Conservation (phyloP, 176 grass and related monocot genomes). For the Zoysia japonica region DNA sequence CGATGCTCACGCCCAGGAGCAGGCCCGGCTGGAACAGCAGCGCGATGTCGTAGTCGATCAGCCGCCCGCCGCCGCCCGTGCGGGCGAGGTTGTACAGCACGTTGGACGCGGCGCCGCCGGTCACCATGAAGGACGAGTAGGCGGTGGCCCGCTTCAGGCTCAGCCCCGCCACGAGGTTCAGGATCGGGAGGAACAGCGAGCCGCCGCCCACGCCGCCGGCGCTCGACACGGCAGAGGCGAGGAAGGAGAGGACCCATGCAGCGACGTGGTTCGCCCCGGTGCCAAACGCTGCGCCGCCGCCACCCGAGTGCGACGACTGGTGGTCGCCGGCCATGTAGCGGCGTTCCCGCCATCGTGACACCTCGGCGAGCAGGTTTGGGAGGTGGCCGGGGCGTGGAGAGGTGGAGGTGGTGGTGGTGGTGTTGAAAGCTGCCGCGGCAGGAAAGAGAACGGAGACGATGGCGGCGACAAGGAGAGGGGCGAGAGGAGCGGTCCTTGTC, state of each 20-base stretch:
- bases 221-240: slow-evolving; percentile 66
- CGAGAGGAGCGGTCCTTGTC: slow-evolving; percentile 15
- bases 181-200: slow-evolving; percentile 79
- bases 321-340: slow-evolving; percentile 12
- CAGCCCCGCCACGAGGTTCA: slow-evolving; percentile 60
- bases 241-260: slow-evolving; percentile 59
- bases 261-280: slow-evolving; percentile 6
- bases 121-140: slow-evolving; percentile 79
- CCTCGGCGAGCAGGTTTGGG: slow-evolving; percentile 31
- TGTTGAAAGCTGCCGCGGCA: slow-evolving; percentile 26
- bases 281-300: not conserved
- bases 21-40: slow-evolving; percentile 77
- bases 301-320: not conserved
- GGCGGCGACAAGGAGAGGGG: slow-evolving; percentile 32
- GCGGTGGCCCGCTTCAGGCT: slow-evolving; percentile 64
- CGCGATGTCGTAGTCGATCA: slow-evolving; percentile 73
- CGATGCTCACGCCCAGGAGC: slow-evolving; percentile 78
- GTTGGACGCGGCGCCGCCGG: slow-evolving; percentile 60
- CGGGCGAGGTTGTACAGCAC: slow-evolving; percentile 63
- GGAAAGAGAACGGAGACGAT: slow-evolving; percentile 29
- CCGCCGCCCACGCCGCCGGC: slow-evolving; percentile 72
- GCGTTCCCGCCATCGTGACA: slow-evolving; percentile 51
- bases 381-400: slow-evolving; percentile 18
- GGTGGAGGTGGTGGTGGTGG: slow-evolving; percentile 19
- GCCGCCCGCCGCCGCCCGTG: not conserved